These are phyloP conservation scores for Metarhizium humberi DNA, from an alignment of 2,329 filamentous ascomycete genomes.

Conservation along the genomic window DNA sequence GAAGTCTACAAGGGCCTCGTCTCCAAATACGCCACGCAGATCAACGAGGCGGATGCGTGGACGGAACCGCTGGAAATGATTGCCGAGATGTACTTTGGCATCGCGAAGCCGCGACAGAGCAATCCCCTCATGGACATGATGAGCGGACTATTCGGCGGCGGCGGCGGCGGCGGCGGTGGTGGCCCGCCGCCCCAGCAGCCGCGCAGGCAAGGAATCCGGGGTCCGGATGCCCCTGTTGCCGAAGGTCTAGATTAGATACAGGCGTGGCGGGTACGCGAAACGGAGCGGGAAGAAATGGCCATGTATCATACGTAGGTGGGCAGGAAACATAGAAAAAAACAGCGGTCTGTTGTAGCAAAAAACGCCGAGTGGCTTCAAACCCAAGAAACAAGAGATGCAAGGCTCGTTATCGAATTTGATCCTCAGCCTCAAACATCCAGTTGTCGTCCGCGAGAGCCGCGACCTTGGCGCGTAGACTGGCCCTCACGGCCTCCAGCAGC, in stretches of 20 bases:
- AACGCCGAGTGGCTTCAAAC: background rate
- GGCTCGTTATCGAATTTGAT: conserved; percentile 30
- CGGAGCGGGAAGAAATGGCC: background rate
- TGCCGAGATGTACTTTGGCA: conserved; percentile 94
- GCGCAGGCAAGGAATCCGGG: conserved; percentile 33
- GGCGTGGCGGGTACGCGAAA: background rate
- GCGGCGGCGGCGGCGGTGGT: conserved; percentile 37
- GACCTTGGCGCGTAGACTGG: conserved; percentile 64
- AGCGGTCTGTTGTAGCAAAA: background rate
- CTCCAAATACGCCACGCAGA: conserved; percentile 68
- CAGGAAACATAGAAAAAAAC: background rate
- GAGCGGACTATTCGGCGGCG: conserved; percentile 77
- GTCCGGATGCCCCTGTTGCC: conserved; percentile 40
- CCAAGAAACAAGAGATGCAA: conserved; percentile 5
- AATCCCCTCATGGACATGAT: conserved; percentile 98
- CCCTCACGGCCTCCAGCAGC: conserved; percentile 58
- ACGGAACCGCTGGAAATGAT: conserved; percentile 75
- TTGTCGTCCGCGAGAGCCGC: conserved; percentile 69
- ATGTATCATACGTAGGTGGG: background rate
- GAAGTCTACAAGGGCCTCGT: conserved; percentile 77
- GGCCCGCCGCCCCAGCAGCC: conserved; percentile 29
- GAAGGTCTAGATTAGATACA: conserved; percentile 48
- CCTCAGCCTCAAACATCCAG: conserved; percentile 82
- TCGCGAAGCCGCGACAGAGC: conserved; percentile 76
- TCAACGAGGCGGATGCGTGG: conserved; percentile 73